These are phyloP conservation scores for Blastobotrys parvus DNA, from an alignment of 805 yeast species.

Conservation along the genomic window DNA sequence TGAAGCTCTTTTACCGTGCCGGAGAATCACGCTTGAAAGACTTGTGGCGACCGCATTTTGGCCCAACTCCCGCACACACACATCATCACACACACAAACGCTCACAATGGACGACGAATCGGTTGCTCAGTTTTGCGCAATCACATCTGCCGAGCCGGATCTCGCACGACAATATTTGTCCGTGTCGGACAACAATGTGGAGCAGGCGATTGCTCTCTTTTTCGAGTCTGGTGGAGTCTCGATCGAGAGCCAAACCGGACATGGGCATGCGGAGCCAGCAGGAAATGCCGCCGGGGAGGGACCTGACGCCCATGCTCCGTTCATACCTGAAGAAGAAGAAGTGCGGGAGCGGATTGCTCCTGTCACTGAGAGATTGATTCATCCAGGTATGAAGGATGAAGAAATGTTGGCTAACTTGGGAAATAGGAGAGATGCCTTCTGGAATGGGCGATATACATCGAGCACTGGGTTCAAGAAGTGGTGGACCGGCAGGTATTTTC, in stretches of 20 bases:
- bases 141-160: constrained; percentile 65
- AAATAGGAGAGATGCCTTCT: no score
- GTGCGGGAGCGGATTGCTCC: constrained; percentile 77
- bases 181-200: constrained; percentile 68
- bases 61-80: background rate
- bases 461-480: constrained; percentile 15
- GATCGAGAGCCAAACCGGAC: constrained; percentile 20
- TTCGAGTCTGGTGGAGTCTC: constrained; percentile 49
- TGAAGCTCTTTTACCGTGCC: no score
- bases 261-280: constrained; percentile 23
- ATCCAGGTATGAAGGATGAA: constrained; percentile 16
- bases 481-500: constrained; percentile 41
- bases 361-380: constrained; percentile 68
- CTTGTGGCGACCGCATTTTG: no score
- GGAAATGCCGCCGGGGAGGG: constrained; percentile 2
- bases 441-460: constrained; percentile 12
- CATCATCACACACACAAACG: background rate
- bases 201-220: constrained; percentile 74
- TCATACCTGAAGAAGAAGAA: constrained; percentile 31
- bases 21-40: no score
- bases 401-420: background rate
- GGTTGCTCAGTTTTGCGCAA: constrained; percentile 69
- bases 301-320: constrained; percentile 1
- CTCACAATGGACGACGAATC: constrained; percentile 21
- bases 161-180: constrained; percentile 71